Evolutionary conservation across 768 basidiomycete species (phyloP), one percentile per base, ranked within the genome.

Genomic region (Mycena floridula): DNA sequence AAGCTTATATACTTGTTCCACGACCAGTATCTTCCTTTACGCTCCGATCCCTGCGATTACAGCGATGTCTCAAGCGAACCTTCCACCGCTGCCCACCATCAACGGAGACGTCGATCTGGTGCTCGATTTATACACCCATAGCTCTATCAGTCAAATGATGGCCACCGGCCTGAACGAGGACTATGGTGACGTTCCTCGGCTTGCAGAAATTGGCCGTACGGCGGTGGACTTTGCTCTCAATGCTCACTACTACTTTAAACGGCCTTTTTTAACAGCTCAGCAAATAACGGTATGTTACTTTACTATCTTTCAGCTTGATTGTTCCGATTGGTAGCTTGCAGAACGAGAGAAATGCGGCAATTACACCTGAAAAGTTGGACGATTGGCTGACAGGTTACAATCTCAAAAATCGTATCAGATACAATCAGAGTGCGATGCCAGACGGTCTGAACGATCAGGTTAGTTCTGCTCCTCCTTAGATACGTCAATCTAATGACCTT

Each of bases 131-230:
- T 77, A 68, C 58, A 77, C 73, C 0, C 79, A 82, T 43, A 58
- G 56, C 24, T 68, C 74, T 3, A 51, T 75, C 16, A 64, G 66
- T 45, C 37, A 40, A 40, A 47, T 35, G 12, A 42, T 42, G 7
- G 52, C 52, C 9, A 52, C 58, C 4, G 43, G 46, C 3, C 40
- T 59, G 50, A 72, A 70, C 23, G 63, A 72, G 4, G 69, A 73
- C 32, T 81, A 81, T 51, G 79, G 81, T 9, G 77, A 80, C 52
- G 70, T 68, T 18, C 72, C 77, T 20, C 77, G 85, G 37, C 70
- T 88, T 11, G 73, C 73, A 5, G 70, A 72, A 37, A 66, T 87
- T 9, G 85, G 85, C 7, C 55, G 62, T 40, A 69, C 64, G 46
- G 72, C 74, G 4, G 62, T 85, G 27, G 65, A 76, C 26, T 63